These are phyloP conservation scores for Tephrocybe sp. DNA, from an alignment of 768 basidiomycete genomes.

Conservation along the genomic window DNA sequence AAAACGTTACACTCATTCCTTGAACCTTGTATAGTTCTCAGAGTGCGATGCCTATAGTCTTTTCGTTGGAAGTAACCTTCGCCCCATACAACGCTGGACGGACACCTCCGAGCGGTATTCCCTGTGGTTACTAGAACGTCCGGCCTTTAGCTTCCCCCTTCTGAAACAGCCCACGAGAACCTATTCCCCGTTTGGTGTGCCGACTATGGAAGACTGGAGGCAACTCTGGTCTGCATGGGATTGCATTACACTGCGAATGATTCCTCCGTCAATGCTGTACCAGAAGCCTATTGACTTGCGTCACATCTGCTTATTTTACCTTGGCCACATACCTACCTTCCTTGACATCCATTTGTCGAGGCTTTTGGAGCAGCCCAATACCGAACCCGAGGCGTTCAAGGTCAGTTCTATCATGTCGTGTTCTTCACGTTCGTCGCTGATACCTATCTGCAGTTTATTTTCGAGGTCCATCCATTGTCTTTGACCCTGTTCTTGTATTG, in stretches of 20 bases:
- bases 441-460: constrained; percentile 55
- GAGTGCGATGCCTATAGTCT: constrained; percentile 65
- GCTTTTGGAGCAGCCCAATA: constrained; percentile 73
- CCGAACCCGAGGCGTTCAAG: constrained; percentile 84
- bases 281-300: constrained; percentile 92
- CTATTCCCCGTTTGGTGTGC: constrained; percentile 61
- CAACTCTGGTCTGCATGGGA: constrained; percentile 91
- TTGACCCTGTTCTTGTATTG: background rate
- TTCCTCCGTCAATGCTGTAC: constrained; percentile 81
- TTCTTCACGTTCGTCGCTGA: constrained; percentile 12
- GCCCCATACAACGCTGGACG: constrained; percentile 84
- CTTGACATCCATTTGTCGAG: constrained; percentile 87
- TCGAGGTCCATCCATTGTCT: constrained; percentile 50
- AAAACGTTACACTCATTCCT: too few relatives aligned
- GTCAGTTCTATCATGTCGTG: constrained; percentile 25
- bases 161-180: constrained; percentile 40
- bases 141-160: constrained; percentile 74
- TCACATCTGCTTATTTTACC: constrained; percentile 96
- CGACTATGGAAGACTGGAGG: constrained; percentile 77
- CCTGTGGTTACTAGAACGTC: constrained; percentile 90
- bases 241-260: constrained; percentile 80
- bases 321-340: constrained; percentile 93
- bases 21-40: constrained; percentile 61
- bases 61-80: constrained; percentile 74
- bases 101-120: constrained; percentile 74